Base-by-base conservation (phyloP, 2,329 filamentous ascomycete genomes). In the Trichothecium roseum region DNA sequence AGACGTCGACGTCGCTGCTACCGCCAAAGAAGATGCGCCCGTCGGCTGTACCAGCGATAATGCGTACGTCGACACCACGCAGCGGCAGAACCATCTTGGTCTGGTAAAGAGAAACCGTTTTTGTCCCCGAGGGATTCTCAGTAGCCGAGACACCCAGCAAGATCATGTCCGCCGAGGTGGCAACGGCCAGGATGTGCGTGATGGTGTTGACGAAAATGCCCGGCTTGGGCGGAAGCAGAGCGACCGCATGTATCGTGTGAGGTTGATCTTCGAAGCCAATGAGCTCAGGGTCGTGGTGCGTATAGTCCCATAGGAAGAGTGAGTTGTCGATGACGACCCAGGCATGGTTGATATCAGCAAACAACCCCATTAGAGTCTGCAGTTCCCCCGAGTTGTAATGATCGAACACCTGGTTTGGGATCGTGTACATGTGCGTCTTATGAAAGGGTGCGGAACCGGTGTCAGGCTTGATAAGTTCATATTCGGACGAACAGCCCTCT, bases 221-320 rank as follows among this genome's bases (percentile, higher is more conserved):
- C 1, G 78, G 66, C 46, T 88, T 84, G 7, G 91, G 91, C 34
- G 79, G 76, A 10, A 93, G 82, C 32, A 98, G 72, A 46, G 85
- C 87, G 30, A 98, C 84, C n/a, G 84, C 78, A 29, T 86, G 87
- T 49, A 98, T 96, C 45, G 78, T 85, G 54, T 93, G 79, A 6
- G 78, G 69, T 56, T 89, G 83, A 47, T 94, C 87, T 55, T 96
- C 89, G 51, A 84, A 95, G 14, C 89, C 89, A 45, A 94, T 82
- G 29, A 95, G 69, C 54, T 94, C 84, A 5, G 89, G 86, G 46
- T 89, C 85, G n/a, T 84, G 78, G 54, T 86, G 75, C 6, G 87
- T 94, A 57, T 95, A 98, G 60, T 98, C 89, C 93, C 93, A 98
- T 13, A 98, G 69, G 55, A 95, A 98, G 30, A 98, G 69, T 42